phyloP scores from a whole-genome alignment of 2,329 filamentous ascomycete genomes.

The Stromatinia cepivora region DNA sequence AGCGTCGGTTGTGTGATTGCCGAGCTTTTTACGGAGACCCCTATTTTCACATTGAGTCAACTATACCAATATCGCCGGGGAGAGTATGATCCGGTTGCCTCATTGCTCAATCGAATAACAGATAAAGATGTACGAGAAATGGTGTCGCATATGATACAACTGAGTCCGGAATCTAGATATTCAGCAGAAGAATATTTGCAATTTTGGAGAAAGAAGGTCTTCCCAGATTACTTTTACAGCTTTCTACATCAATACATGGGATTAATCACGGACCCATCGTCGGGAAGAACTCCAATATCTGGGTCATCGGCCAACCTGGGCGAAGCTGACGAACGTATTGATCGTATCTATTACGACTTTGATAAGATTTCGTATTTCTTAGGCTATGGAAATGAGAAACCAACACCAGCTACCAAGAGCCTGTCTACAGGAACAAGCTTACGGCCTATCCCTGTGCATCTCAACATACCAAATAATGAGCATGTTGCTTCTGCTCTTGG shows the following conservation, averaged over 20 bases:
- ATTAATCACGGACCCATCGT: constrained; percentile 85
- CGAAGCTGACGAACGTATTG: constrained; percentile 90
- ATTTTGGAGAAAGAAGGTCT: constrained; percentile 88
- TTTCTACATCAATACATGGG: constrained; percentile 98
- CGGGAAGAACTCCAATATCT: constrained; percentile 71
- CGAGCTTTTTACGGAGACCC: constrained; percentile 89
- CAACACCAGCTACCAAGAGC: constrained; percentile 36
- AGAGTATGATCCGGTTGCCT: constrained; percentile 84
- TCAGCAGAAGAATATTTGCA: constrained; percentile 92
- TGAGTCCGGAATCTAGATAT: constrained; percentile 88
- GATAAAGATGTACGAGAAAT: constrained; percentile 85
- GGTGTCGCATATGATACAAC: constrained; percentile 92
- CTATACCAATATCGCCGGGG: constrained; percentile 91
- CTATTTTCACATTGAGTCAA: constrained; percentile 96
- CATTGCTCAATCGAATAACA: constrained; percentile 80
- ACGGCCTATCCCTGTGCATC: constrained; percentile 73
- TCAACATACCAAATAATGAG: constrained; percentile 85
- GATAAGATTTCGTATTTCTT: constrained; percentile 97
- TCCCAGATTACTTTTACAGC: constrained; percentile 95
- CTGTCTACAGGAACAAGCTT: constrained; percentile 53
- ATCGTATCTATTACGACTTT: constrained; percentile 90
- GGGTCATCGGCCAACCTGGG: constrained; percentile 70
- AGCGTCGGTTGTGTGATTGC: constrained; percentile 96
- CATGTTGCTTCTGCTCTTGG: constrained; percentile 63
- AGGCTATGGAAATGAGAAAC: constrained; percentile 61